phyloP scores from a whole-genome alignment of 805 yeast species.

The Hanseniaspora mollemarum region DNA sequence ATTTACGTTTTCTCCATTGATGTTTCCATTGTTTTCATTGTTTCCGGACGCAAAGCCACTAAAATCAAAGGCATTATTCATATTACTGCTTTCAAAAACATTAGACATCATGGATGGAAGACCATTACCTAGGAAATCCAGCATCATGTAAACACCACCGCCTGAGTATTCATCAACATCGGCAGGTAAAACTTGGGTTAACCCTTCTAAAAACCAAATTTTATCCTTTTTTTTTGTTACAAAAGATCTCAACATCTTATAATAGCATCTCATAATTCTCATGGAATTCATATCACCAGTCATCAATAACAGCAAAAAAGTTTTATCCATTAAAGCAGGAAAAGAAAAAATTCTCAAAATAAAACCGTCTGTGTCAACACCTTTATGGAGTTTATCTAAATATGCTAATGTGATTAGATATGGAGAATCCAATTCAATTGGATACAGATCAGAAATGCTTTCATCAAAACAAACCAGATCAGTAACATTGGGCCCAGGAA shows the following conservation, averaged over 20 bases:
- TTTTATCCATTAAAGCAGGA: conserved; percentile 80
- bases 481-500: conserved; percentile 31
- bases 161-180: conserved; percentile 87
- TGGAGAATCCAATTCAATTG: conserved; percentile 72
- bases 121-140: conserved; percentile 71
- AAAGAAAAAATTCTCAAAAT: conserved; percentile 80
- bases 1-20: background rate
- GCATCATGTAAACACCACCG: conserved; percentile 87
- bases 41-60: background rate
- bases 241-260: conserved; percentile 65
- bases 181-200: conserved; percentile 74
- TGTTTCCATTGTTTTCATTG: background rate
- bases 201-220: conserved; percentile 92
- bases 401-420: conserved; percentile 79
- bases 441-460: conserved; percentile 73
- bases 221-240: conserved; percentile 78
- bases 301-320: conserved; percentile 64
- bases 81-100: conserved; percentile 22
- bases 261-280: conserved; percentile 83
- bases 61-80: background rate
- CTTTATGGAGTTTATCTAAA: conserved; percentile 70
- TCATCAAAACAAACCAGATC: conserved; percentile 74
- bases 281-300: conserved; percentile 78
- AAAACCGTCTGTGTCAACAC: conserved; percentile 73
- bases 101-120: conserved; percentile 39